Percentiles rank a stretch among this genome's conserved stretches.
Conservation (phyloP, 2,329 filamentous ascomycete genomes). For the Colletotrichum acutatum region DNA sequence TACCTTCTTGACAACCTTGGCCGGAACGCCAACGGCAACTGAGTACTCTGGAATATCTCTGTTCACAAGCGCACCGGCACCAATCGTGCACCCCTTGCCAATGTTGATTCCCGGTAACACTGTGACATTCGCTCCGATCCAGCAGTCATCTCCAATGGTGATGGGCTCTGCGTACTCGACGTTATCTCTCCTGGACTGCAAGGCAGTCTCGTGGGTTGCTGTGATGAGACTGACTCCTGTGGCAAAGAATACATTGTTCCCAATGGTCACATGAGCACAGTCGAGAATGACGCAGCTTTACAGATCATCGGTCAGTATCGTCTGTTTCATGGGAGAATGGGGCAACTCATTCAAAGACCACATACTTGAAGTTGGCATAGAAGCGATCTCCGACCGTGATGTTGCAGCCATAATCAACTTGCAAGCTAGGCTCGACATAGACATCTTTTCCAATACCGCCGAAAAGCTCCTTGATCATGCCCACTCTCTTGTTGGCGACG, state of each 20-base stretch:
- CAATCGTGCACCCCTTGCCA: conserved; percentile 53
- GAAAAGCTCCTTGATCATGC: conserved; percentile 61
- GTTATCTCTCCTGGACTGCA: conserved; percentile 56
- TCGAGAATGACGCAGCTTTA: conserved; percentile 53
- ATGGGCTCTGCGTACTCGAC: conserved; percentile 62
- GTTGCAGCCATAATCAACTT: conserved; percentile 75
- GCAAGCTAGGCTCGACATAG: conserved; percentile 70
- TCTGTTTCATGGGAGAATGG: background rate
- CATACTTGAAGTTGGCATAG: conserved; percentile 69
- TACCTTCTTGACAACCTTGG: conserved; percentile 43
- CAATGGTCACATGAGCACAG: conserved; percentile 62
- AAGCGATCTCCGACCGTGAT: conserved; percentile 70
- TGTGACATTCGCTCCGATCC: conserved; percentile 59
- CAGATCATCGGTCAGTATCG: background rate
- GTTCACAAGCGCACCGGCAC: conserved; percentile 52
- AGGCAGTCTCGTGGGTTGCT: conserved; percentile 63
- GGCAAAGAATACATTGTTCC: conserved; percentile 62
- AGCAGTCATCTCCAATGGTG: conserved; percentile 57
- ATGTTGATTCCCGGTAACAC: conserved; percentile 54
- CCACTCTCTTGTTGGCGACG: conserved; percentile 52
- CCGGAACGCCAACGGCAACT: conserved; percentile 51
- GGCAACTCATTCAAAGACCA: too few species aligned
- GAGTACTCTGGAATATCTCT: conserved; percentile 48
- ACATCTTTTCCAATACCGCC: conserved; percentile 60
- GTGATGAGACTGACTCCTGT: conserved; percentile 64